Percentiles rank a stretch among this genome's conserved stretches.
Evolutionary conservation across 768 basidiomycete species (phyloP).

Genomic region (Pleurotus sapidus): DNA sequence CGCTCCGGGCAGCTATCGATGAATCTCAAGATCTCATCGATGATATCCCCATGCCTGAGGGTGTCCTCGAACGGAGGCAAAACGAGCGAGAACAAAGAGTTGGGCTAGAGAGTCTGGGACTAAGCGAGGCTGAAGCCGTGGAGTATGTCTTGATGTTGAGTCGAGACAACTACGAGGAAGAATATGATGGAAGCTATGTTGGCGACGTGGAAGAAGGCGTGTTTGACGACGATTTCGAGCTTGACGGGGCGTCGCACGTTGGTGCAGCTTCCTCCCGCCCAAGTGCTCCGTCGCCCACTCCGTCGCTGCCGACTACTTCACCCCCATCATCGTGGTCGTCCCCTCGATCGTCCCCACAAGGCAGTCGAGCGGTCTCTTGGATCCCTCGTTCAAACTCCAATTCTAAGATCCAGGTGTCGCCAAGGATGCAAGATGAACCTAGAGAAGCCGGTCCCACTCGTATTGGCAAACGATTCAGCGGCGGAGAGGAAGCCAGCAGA

Average conservation of each 20-base stretch:
- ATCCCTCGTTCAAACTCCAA: conserved; percentile 34
- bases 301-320: conserved; percentile 18
- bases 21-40: conserved; percentile 42
- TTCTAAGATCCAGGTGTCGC: conserved; percentile 56
- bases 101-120: conserved; percentile 59
- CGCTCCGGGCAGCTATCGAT: conserved; percentile 58
- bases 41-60: background rate
- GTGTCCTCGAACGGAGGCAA: conserved; percentile 49
- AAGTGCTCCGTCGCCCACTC: conserved; percentile 15
- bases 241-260: conserved; percentile 22
- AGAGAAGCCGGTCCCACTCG: conserved; percentile 46
- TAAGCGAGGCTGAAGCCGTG: conserved; percentile 71
- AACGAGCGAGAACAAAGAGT: conserved; percentile 54
- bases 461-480: conserved; percentile 16
- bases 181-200: conserved; percentile 13
- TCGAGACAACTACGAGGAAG: conserved; percentile 59
- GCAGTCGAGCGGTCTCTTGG: conserved; percentile 14
- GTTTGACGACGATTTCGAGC: conserved; percentile 55
- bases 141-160: conserved; percentile 86
- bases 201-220: conserved; percentile 47
- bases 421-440: conserved; percentile 46
- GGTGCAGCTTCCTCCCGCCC: background rate
- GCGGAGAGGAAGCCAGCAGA: conserved; percentile 29
- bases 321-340: conserved; percentile 15
- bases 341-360: conserved; percentile 16